Percentiles rank a stretch among this genome's conserved stretches.
phyloP scores from a whole-genome alignment of 768 basidiomycete species.

The Fistulinella prunicolor region DNA sequence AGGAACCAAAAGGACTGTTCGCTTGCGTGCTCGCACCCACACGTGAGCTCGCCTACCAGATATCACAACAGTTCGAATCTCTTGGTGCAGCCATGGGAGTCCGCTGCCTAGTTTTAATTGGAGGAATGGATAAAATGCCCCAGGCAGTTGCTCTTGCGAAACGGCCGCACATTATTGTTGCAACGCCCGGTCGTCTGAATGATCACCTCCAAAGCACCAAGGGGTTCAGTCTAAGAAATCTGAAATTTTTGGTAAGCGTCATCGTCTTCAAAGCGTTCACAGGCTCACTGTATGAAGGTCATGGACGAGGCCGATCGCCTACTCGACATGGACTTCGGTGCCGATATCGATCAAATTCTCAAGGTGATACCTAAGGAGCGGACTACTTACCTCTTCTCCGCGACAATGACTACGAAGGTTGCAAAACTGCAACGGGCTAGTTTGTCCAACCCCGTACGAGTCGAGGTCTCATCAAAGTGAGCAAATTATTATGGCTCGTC shows the following conservation, averaged over 20 bases:
- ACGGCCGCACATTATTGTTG: constrained; percentile 91
- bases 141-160: constrained; percentile 93
- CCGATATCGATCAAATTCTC: constrained; percentile 93
- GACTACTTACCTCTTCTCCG: constrained; percentile 94
- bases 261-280: neutral
- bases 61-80: constrained; percentile 93
- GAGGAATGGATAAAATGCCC: constrained; percentile 88
- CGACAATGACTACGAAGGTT: constrained; percentile 98
- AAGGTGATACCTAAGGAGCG: constrained; percentile 93
- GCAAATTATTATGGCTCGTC: constrained; percentile 22
- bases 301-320: constrained; percentile 96
- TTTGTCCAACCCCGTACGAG: constrained; percentile 86
- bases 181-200: constrained; percentile 89
- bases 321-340: constrained; percentile 95
- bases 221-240: constrained; percentile 81
- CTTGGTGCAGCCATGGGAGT: constrained; percentile 92
- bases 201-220: constrained; percentile 98
- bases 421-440: constrained; percentile 94
- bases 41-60: constrained; percentile 97
- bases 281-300: constrained; percentile 51
- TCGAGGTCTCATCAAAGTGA: constrained; percentile 92
- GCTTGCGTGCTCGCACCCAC: constrained; percentile 95
- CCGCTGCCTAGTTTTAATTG: constrained; percentile 88
- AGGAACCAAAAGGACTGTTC: constrained; percentile 90
- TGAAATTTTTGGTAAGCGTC: constrained; percentile 81